phyloP scores from a whole-genome alignment of 495 filamentous ascomycete genomes.

The Penicillium samsonianum region DNA sequence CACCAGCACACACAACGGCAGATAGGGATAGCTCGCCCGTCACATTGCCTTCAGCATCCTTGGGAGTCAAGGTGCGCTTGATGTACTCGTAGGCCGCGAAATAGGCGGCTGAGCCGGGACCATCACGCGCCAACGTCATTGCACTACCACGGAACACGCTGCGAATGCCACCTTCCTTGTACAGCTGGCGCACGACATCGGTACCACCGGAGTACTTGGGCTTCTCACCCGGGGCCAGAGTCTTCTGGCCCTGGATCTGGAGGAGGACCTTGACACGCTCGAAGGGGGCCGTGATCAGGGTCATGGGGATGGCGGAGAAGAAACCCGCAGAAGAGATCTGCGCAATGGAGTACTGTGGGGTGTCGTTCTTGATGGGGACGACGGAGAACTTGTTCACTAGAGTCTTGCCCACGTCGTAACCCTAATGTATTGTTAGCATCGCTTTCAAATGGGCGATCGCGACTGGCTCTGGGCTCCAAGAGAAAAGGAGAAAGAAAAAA shows the following conservation, averaged over 20 bases:
- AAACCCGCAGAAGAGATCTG: conserved; percentile 93
- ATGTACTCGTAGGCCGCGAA: conserved; percentile 97
- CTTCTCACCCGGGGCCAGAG: conserved; percentile 82
- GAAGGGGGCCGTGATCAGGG: conserved; percentile 94
- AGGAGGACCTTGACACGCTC: conserved; percentile 98
- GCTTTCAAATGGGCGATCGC: conserved; percentile 1
- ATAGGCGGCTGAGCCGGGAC: conserved; percentile 89
- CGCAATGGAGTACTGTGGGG: conserved; percentile 68
- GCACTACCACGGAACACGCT: conserved; percentile 88
- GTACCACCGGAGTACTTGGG: conserved; percentile 85
- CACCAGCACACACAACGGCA: conserved; percentile 85
- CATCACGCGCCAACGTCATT: conserved; percentile 92
- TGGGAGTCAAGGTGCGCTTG: conserved; percentile 84
- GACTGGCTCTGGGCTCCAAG: background rate
- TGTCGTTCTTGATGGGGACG: conserved; percentile 60
- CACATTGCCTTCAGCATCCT: conserved; percentile 72
- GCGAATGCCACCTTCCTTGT: conserved; percentile 84
- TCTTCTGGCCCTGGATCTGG: conserved; percentile 94
- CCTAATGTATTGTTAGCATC: conserved; percentile 46
- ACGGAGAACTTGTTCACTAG: conserved; percentile 70
- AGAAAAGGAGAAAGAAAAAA: background rate
- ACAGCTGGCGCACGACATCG: conserved; percentile 95
- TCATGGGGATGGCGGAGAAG: conserved; percentile 98
- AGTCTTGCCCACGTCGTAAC: conserved; percentile 91
- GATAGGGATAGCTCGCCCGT: conserved; percentile 70